Evolutionary conservation across 495 filamentous ascomycete species (phyloP), one percentile per base, ranked within the genome.

Genomic region (Hypomontagnella monticulosa): DNA sequence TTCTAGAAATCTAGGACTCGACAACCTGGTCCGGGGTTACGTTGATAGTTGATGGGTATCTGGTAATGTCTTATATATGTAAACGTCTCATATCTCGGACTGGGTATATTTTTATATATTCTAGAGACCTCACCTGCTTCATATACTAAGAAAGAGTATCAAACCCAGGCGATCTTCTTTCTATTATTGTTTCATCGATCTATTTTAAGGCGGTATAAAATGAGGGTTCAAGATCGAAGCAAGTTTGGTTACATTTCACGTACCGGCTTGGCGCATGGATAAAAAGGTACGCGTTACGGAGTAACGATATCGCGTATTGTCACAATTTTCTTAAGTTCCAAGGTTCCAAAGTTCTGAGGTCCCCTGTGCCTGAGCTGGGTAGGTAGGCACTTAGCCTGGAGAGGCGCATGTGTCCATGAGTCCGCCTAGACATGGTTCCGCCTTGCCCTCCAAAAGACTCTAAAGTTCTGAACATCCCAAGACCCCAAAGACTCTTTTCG

Each of bases 201-300:
- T 58, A 58, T 58, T 58, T 58, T 49, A 47, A 38, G 42, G 43
- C 19, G 34, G 12, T 11, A 57, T 36, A 19, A 10, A 57, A 15
- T 44, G 36, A 40, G 23, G 36, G 32, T 51, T 42, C 14, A 36
- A 30, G 37, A 48, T 43, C 12, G 14, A 27, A 38, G 18, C 8
- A 36, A 36, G 14, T 33, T 23, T 43, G 43, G 15, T 18, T 60
- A 61, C 33, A 33, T 12, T 23, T 32, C 40, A 42, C 11, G 33
- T 51, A 36, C n/a, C n/a, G 48, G 9, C 46, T 56, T 57, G 53
- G 61, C 52, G 30, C 51, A 63, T 56, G 58, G 18, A 23, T n/a
- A 37, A 55, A 15, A 37, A 41, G 19, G n/a, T 36, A 51, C 48
- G 48, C 43, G 55, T 65, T 42, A 59, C 62, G 54, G 55, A 54